phyloP scores from a whole-genome alignment of 371 early-diverging fungal genomes.

The Saksenaea vasiformis region DNA sequence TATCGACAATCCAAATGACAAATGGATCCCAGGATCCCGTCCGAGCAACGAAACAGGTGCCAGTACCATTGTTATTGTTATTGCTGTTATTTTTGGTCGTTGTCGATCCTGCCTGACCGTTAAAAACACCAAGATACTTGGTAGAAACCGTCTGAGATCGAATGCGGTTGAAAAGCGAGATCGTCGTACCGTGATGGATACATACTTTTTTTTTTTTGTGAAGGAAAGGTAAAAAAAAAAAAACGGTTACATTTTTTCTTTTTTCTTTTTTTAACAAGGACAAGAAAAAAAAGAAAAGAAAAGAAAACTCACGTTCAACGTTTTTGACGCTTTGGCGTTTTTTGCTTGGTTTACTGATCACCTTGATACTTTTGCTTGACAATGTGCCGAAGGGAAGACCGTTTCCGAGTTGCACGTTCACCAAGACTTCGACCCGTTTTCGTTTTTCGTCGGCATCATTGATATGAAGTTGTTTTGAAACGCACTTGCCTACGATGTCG shows the following conservation, averaged over 20 bases:
- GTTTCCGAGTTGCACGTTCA: conserved; percentile 67
- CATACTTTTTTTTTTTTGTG: conserved; percentile 60
- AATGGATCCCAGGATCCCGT: conserved; percentile 87
- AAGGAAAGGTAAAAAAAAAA: no score
- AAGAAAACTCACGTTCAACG: conserved; percentile 64
- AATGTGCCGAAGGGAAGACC: conserved; percentile 67
- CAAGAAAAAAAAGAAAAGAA: no score
- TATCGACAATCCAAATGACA: conserved; percentile 85
- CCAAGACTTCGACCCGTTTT: conserved; percentile 73
- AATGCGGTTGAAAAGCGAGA: conserved; percentile 84
- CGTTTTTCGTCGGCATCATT: conserved; percentile 84
- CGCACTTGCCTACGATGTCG: conserved; percentile 67
- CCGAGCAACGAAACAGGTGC: conserved; percentile 78
- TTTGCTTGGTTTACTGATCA: conserved; percentile 88
- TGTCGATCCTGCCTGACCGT: conserved; percentile 14
- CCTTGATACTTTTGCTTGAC: conserved; percentile 77
- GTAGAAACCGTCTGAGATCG: conserved; percentile 88
- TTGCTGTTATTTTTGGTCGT: conserved; percentile 14
- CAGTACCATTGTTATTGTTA: conserved; percentile 48
- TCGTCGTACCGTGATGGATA: conserved; percentile 82
- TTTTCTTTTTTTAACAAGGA: no score
- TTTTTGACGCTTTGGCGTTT: conserved; percentile 85
- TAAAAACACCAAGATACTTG: conserved; percentile 77
- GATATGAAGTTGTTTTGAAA: conserved; percentile 82
- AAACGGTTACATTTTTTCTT: no score